phyloP scores from a whole-genome alignment of 176 grass and related monocot species.

The Hyparrhenia diplandra region DNA sequence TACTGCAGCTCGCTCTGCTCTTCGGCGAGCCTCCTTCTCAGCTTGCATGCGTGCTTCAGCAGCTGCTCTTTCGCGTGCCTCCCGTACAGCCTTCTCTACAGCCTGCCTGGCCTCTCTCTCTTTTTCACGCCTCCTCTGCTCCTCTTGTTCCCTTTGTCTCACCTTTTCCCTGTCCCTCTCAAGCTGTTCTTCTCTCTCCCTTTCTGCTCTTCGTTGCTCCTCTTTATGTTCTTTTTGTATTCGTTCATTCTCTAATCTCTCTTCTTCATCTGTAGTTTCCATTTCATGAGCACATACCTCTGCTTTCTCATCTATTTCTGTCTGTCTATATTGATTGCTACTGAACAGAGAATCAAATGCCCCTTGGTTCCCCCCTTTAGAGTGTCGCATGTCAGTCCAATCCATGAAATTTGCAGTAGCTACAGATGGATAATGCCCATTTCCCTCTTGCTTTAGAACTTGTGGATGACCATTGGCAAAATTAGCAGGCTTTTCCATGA shows the following conservation, averaged over 20 bases:
- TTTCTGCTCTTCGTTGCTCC: slow-evolving; percentile 39
- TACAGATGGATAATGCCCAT: slow-evolving; percentile 41
- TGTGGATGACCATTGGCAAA: slow-evolving; percentile 25
- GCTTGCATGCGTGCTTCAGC: slow-evolving; percentile 38
- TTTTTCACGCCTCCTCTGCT: slow-evolving; percentile 34
- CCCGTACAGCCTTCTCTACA: slow-evolving; percentile 43
- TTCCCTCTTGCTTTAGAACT: slow-evolving; percentile 25
- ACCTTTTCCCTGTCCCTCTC: slow-evolving; percentile 37
- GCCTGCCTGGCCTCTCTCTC: slow-evolving; percentile 37
- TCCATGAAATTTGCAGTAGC: slow-evolving; percentile 20
- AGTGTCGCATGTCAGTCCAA: slow-evolving; percentile 28
- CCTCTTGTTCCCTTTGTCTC: slow-evolving; percentile 32
- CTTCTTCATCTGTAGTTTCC: slow-evolving; percentile 20
- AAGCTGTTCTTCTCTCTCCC: slow-evolving; percentile 30
- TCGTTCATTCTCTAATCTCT: slow-evolving; percentile 16
- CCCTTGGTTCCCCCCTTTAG: slow-evolving; percentile 16
- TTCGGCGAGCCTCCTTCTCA: slow-evolving; percentile 38
- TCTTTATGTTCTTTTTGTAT: slow-evolving; percentile 32
- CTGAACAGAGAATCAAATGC: slow-evolving; percentile 15
- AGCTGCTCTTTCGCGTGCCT: slow-evolving; percentile 48
- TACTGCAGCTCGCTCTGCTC: slow-evolving; percentile 45
- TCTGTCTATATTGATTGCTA: slow-evolving; percentile 12
- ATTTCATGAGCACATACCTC: not conserved
- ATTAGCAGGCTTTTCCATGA: slow-evolving; percentile 43
- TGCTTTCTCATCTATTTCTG: slow-evolving; percentile 27